phyloP scores from a whole-genome alignment of 768 basidiomycete species.

The Panaeolus cyanescens region DNA sequence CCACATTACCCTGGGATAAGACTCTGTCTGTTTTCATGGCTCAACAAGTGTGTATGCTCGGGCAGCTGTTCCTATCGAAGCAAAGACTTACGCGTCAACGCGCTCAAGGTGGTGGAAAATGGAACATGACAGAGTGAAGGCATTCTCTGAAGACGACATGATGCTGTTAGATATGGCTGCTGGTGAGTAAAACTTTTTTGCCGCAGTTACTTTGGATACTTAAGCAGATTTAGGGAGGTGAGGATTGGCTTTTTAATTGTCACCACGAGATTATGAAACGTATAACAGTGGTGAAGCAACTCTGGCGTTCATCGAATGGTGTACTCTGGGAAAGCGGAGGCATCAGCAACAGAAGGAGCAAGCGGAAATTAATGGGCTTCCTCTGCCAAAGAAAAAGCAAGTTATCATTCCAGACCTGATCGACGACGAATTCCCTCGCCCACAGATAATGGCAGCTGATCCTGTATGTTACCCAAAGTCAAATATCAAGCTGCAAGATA shows the following conservation, averaged over 20 bases:
- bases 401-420: conserved; percentile 30
- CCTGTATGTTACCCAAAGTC: conserved; percentile 42
- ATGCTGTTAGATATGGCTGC: conserved; percentile 62
- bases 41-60: conserved; percentile 41
- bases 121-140: conserved; percentile 24
- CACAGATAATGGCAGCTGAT: conserved; percentile 47
- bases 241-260: neutral
- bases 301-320: conserved; percentile 62
- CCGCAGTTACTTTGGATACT: too few species aligned
- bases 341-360: conserved; percentile 14
- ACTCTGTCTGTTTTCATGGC: conserved; percentile 52
- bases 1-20: conserved; percentile 72
- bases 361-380: conserved; percentile 3
- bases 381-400: conserved; percentile 16
- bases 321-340: conserved; percentile 35
- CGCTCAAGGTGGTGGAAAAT: conserved; percentile 38
- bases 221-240: conserved; percentile 37
- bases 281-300: conserved; percentile 59
- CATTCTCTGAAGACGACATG: conserved; percentile 21
- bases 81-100: conserved; percentile 7
- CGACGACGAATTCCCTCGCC: conserved; percentile 31
- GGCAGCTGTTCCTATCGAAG: neutral
- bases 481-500: too few species aligned
- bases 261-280: neutral
- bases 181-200: conserved; percentile 37